These are phyloP conservation scores for Sporisorium graminicola DNA, from an alignment of 1,284 basidiomycete species.

Conservation along the genomic window DNA sequence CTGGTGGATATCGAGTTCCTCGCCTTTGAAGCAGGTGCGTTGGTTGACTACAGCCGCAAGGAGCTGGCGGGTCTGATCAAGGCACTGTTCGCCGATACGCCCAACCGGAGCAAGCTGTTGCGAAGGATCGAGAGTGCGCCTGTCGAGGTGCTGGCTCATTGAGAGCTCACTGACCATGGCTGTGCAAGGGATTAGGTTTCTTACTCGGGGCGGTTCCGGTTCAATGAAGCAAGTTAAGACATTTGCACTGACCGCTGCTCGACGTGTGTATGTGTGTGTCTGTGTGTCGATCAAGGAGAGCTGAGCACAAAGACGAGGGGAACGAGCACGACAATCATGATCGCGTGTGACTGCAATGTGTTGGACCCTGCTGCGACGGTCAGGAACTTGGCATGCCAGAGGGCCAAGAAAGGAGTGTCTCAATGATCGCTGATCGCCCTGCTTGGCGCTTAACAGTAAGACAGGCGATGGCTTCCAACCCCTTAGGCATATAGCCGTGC, in stretches of 20 bases:
- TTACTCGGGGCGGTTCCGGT: too few species aligned
- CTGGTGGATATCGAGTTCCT: slow-evolving; percentile 86
- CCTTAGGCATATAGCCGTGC: not conserved
- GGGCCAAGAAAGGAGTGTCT: not conserved
- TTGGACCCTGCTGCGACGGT: not conserved
- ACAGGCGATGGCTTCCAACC: not conserved
- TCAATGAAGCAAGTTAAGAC: not conserved
- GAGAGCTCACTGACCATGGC: too few species aligned
- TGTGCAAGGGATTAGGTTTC: too few species aligned
- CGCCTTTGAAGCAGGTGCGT: slow-evolving; percentile 83
- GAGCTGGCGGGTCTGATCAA: slow-evolving; percentile 85
- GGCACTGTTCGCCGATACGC: slow-evolving; percentile 81
- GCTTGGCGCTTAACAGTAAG: not conserved
- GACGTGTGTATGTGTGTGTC: not conserved
- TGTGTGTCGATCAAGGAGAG: not conserved
- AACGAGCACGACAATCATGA: slow-evolving; percentile 1
- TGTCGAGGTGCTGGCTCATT: slow-evolving; percentile 39
- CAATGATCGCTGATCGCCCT: not conserved
- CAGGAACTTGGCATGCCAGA: not conserved
- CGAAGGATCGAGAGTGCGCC: slow-evolving; percentile 52
- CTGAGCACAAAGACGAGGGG: not conserved
- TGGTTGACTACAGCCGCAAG: slow-evolving; percentile 88
- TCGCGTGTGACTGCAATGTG: not conserved
- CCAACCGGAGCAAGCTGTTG: slow-evolving; percentile 55
- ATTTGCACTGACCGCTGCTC: not conserved